Percentiles rank a stretch among this genome's conserved stretches.
Evolutionary conservation across 305 asterid species (phyloP).

Genomic region (Caryopteris hybrid): DNA sequence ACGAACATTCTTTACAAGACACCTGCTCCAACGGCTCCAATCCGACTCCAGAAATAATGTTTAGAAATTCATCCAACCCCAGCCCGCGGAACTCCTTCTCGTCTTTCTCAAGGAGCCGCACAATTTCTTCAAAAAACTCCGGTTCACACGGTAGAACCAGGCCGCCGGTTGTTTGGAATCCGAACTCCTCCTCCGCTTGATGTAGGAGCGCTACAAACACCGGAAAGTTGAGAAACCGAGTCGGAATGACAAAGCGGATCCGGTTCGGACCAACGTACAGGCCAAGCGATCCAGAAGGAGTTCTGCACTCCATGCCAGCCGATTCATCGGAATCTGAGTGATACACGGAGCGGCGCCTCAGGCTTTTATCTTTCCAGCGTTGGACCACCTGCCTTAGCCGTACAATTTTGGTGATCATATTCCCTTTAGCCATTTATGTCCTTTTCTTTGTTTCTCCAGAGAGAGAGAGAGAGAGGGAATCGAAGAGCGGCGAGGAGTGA

Average conservation of each 20-base stretch:
- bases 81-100: slow-evolving; percentile 38
- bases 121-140: slow-evolving; percentile 28
- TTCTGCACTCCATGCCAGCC: slow-evolving; percentile 17
- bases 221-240: slow-evolving; percentile 49
- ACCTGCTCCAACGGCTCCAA: neutral
- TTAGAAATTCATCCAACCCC: slow-evolving; percentile 39
- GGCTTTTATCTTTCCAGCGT: slow-evolving; percentile 58
- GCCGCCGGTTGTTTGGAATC: slow-evolving; percentile 44
- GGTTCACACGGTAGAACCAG: slow-evolving; percentile 45
- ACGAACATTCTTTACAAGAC: slow-evolving; percentile 25
- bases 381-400: slow-evolving; percentile 41
- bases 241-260: slow-evolving; percentile 49
- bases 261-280: slow-evolving; percentile 47
- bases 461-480: neutral
- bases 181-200: slow-evolving; percentile 60
- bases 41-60: slow-evolving; percentile 20
- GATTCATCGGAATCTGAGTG: slow-evolving; percentile 26
- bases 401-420: slow-evolving; percentile 39
- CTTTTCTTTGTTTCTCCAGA: neutral
- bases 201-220: slow-evolving; percentile 42
- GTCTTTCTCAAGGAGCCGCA: slow-evolving; percentile 36
- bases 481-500: neutral
- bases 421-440: slow-evolving; percentile 29
- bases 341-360: slow-evolving; percentile 11
- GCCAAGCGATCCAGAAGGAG: slow-evolving; percentile 46